phyloP scores from a whole-genome alignment of 73 alveolate genomes.

The Paramecium bursaria region DNA sequence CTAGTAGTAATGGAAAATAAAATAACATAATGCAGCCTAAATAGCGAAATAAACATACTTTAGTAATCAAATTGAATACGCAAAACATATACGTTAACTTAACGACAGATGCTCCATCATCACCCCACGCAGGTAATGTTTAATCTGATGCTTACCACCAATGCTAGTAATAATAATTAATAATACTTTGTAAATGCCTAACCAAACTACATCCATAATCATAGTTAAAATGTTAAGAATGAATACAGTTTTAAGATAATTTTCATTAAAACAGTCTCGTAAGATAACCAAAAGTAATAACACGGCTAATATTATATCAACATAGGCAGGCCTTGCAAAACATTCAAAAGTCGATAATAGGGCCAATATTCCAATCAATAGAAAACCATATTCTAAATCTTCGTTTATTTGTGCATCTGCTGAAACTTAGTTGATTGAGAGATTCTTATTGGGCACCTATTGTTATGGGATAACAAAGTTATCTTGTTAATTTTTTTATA shows the following conservation, averaged over 20 bases:
- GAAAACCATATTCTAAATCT: slow-evolving; percentile 48
- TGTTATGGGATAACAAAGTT: too few species aligned
- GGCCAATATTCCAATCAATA: background rate
- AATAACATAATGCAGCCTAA: slow-evolving; percentile 50
- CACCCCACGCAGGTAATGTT: slow-evolving; percentile 57
- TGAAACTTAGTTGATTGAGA: background rate
- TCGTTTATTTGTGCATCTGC: slow-evolving; percentile 15
- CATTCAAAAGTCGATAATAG: slow-evolving; percentile 32
- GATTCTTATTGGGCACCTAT: background rate
- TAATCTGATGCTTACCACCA: slow-evolving; percentile 59
- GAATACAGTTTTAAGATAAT: slow-evolving; percentile 21
- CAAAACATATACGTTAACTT: slow-evolving; percentile 43
- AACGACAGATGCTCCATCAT: slow-evolving; percentile 48
- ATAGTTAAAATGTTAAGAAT: background rate
- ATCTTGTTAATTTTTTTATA: too few species aligned
- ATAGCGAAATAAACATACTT: background rate
- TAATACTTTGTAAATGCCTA: slow-evolving; percentile 16
- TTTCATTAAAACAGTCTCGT: slow-evolving; percentile 39
- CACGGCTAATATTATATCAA: slow-evolving; percentile 48
- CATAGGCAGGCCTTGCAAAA: slow-evolving; percentile 54
- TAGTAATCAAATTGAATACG: slow-evolving; percentile 30
- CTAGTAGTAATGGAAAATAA: slow-evolving; percentile 29
- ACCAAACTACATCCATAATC: slow-evolving; percentile 29
- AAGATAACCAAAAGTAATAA: background rate
- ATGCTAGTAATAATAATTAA: slow-evolving; percentile 5